Evolutionary conservation across 2,329 filamentous ascomycete genomes (phyloP).

Genomic region (Apiospora kogelbergensis): DNA sequence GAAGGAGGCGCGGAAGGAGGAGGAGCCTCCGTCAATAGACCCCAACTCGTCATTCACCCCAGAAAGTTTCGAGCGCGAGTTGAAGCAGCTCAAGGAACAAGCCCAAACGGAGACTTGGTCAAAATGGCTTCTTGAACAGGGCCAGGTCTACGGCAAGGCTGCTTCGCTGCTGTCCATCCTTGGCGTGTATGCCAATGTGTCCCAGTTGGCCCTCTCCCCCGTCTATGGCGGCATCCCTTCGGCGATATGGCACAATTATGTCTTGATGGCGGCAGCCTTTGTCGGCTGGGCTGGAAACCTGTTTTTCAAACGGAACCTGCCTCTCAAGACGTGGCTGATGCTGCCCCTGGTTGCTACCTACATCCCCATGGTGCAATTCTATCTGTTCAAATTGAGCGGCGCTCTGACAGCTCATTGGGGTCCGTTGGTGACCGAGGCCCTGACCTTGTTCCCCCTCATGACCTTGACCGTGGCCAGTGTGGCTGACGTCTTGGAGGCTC

Average conservation of each 20-base stretch:
- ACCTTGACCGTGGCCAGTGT: slow-evolving; percentile 63
- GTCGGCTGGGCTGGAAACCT: slow-evolving; percentile 71
- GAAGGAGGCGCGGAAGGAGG: slow-evolving; percentile 19
- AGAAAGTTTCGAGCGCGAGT: slow-evolving; percentile 55
- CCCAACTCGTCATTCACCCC: slow-evolving; percentile 42
- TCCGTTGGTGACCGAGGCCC: slow-evolving; percentile 70
- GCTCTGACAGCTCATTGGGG: slow-evolving; percentile 68
- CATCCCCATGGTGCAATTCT: slow-evolving; percentile 71
- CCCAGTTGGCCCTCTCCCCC: slow-evolving; percentile 76
- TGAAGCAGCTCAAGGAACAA: slow-evolving; percentile 46
- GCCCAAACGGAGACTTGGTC: slow-evolving; percentile 31
- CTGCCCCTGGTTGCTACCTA: slow-evolving; percentile 75
- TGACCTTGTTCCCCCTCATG: slow-evolving; percentile 71
- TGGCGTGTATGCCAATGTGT: slow-evolving; percentile 67
- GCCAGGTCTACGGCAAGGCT: slow-evolving; percentile 41
- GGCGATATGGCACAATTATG: slow-evolving; percentile 67
- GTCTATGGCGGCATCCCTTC: slow-evolving; percentile 86
- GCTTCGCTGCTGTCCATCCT: slow-evolving; percentile 52
- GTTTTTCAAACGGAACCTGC: slow-evolving; percentile 49
- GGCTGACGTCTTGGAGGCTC: slow-evolving; percentile 63
- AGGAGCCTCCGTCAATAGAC: slow-evolving; percentile 26
- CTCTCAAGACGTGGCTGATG: slow-evolving; percentile 49
- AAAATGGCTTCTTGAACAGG: slow-evolving; percentile 37
- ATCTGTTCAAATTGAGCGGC: slow-evolving; percentile 67
- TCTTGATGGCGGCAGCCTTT: slow-evolving; percentile 66